These are phyloP conservation scores for Hordeum pubiflorum DNA, from an alignment of 202 grass and related monocot species.

Conservation along the genomic window DNA sequence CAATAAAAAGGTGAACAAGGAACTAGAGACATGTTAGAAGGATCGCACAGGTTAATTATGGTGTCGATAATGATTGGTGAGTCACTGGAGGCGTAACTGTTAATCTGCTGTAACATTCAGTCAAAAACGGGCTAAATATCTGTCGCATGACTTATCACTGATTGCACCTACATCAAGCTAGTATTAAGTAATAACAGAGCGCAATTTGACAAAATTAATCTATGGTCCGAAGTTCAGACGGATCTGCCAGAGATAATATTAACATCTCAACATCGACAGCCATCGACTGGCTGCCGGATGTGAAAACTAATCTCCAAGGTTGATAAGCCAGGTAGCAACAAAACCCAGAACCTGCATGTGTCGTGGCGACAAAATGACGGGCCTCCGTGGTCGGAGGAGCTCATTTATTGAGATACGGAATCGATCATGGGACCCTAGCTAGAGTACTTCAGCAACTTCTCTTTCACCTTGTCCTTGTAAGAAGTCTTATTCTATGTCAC, in stretches of 20 bases:
- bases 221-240: background rate
- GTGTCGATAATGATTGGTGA: background rate
- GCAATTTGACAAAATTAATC: background rate
- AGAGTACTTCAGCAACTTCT: slow-evolving; percentile 12
- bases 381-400: background rate
- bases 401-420: background rate
- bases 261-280: background rate
- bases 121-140: background rate
- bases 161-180: background rate
- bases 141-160: background rate
- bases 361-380: slow-evolving; percentile 14
- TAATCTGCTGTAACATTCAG: background rate
- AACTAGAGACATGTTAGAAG: background rate
- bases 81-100: background rate
- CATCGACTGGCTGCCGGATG: background rate
- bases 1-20: background rate
- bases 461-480: background rate
- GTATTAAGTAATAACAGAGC: background rate
- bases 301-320: background rate
- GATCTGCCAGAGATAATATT: background rate
- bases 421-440: background rate
- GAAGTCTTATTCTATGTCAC: background rate
- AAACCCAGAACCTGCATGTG: background rate
- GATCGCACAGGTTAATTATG: background rate
- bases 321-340: slow-evolving; percentile 11